Conservation (phyloP, 768 basidiomycete genomes). For the Macrolepiota albuminosa region DNA sequence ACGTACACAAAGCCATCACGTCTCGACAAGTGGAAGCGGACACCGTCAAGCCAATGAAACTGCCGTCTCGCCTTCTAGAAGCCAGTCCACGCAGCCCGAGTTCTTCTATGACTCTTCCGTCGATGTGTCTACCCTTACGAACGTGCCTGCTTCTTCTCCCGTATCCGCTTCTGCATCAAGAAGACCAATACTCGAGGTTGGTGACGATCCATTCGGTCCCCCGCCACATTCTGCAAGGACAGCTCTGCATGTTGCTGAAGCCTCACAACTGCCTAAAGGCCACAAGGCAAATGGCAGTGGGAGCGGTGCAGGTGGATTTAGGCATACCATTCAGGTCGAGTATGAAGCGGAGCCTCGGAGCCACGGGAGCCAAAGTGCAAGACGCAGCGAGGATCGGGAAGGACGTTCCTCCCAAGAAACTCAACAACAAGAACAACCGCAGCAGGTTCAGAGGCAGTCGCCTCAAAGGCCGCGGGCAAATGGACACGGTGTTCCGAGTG, state of each 20-base stretch:
- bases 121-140: conserved; percentile 39
- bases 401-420: background rate
- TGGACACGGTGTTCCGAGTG: background rate
- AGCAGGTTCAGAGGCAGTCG: background rate
- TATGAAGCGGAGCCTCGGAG: conserved; percentile 58
- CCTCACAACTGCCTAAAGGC: conserved; percentile 24
- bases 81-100: conserved; percentile 63
- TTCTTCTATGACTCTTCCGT: conserved; percentile 70
- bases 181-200: conserved; percentile 31
- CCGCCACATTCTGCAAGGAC: conserved; percentile 24
- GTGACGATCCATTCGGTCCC: conserved; percentile 74
- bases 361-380: conserved; percentile 20
- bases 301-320: conserved; percentile 38
- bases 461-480: conserved; percentile 1
- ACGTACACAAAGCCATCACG: conserved; percentile 52
- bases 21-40: conserved; percentile 30
- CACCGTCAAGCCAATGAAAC: conserved; percentile 24
- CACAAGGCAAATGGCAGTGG: conserved; percentile 46
- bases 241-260: conserved; percentile 8
- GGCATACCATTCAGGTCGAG: conserved; percentile 97
- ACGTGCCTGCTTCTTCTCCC: conserved; percentile 24
- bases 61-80: conserved; percentile 25
- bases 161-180: conserved; percentile 19
- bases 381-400: conserved; percentile 28
- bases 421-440: conserved; percentile 1